Evolutionary conservation across 2,329 filamentous ascomycete genomes (phyloP).

Genomic region (Biscogniauxia sp.): DNA sequence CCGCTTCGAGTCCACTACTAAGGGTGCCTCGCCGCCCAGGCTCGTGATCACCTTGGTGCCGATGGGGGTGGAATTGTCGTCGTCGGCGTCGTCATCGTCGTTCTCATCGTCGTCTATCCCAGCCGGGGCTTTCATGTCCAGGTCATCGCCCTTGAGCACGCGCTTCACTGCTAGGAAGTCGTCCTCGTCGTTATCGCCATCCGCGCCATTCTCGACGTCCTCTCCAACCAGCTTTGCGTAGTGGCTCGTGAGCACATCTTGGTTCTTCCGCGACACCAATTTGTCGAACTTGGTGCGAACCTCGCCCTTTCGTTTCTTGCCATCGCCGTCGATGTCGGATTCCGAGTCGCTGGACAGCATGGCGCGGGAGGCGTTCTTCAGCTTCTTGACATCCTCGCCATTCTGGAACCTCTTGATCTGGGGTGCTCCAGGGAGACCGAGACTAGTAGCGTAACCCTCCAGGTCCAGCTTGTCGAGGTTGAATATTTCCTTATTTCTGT

Average conservation of each 20-base stretch:
- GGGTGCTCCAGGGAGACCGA: conserved; percentile 87
- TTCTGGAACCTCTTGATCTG: conserved; percentile 85
- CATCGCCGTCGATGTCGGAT: conserved; percentile 54
- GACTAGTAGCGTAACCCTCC: conserved; percentile 78
- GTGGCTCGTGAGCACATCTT: conserved; percentile 91
- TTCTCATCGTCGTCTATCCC: conserved; percentile 30
- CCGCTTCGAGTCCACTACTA: conserved; percentile 90
- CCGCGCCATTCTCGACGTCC: conserved; percentile 38
- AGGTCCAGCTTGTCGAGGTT: conserved; percentile 78
- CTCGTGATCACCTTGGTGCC: conserved; percentile 61
- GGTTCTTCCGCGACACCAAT: conserved; percentile 97
- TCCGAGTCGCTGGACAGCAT: conserved; percentile 63
- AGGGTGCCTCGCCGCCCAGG: conserved; percentile 66
- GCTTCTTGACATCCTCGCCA: conserved; percentile 79
- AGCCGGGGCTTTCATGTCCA: conserved; percentile 38
- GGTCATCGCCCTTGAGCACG: conserved; percentile 70
- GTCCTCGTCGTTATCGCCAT: conserved; percentile 49
- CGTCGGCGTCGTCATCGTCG: conserved; percentile 59
- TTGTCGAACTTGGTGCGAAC: conserved; percentile 94
- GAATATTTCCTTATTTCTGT: conserved; percentile 91
- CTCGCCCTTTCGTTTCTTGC: conserved; percentile 55
- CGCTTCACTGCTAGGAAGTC: conserved; percentile 90
- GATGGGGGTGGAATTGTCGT: conserved; percentile 39
- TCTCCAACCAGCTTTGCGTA: conserved; percentile 79
- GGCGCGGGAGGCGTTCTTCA: conserved; percentile 81